phyloP scores from a whole-genome alignment of 306 rosid species.

The Cucumis cinereus region DNA sequence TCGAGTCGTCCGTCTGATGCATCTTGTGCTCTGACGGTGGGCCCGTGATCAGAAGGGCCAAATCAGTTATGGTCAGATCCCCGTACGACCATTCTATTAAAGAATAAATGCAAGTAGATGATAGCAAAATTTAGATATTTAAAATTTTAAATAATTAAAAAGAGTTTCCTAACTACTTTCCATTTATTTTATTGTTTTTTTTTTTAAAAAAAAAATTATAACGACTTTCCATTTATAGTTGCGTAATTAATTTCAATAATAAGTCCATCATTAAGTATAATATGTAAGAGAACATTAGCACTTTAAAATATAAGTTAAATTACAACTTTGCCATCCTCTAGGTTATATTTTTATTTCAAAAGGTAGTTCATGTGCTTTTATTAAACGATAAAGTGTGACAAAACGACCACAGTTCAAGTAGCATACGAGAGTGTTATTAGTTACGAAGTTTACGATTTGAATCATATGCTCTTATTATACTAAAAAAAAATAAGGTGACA shows the following conservation, averaged over 20 bases:
- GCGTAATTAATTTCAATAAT: not conserved
- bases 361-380: no score
- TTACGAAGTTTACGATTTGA: no score
- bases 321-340: no score
- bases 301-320: no score
- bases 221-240: not conserved
- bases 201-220: no score
- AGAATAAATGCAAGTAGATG: not conserved
- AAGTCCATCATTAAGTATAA: not conserved
- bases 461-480: no score
- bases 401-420: no score
- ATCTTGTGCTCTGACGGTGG: not conserved
- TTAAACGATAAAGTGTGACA: no score
- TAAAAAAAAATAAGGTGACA: no score
- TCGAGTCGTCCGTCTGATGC: not conserved
- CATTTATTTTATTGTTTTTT: not conserved
- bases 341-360: no score
- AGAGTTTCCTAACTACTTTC: not conserved
- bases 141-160: not conserved
- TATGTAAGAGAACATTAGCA: no score
- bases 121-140: not conserved
- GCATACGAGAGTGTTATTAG: no score
- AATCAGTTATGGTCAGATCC: not conserved
- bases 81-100: not conserved
- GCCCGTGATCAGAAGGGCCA: not conserved